A percentile compares a stretch with the other conserved stretches of the same genome.
Conservation (phyloP, 2,329 filamentous ascomycete genomes). For the Chaetoscypha palmicola region DNA sequence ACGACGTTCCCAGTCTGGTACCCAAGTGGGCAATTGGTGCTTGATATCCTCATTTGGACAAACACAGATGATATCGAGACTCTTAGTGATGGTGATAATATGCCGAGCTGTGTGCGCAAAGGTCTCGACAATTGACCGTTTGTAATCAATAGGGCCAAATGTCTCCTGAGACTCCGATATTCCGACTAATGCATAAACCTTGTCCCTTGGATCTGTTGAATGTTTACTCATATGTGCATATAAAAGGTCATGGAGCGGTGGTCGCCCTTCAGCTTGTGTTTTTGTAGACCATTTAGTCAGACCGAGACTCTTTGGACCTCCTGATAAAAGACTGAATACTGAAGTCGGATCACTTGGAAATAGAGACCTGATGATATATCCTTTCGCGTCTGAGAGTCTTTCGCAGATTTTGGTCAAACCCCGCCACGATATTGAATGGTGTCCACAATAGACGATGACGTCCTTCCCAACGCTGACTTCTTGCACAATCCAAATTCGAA, state of each 20-base stretch:
- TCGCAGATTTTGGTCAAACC: not conserved
- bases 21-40: slow-evolving; percentile 9
- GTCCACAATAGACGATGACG: slow-evolving; percentile 8
- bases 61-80: slow-evolving; percentile 3
- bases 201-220: slow-evolving; percentile 6
- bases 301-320: slow-evolving; percentile 8
- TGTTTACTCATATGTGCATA: slow-evolving; percentile 9
- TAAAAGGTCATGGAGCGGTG: slow-evolving; percentile 4
- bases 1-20: slow-evolving; percentile 12
- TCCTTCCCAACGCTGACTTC: slow-evolving; percentile 7
- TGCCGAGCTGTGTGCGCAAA: slow-evolving; percentile 3
- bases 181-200: slow-evolving; percentile 14
- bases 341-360: slow-evolving; percentile 6
- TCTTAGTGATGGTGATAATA: slow-evolving; percentile 4
- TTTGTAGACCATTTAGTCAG: not conserved
- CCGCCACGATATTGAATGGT: slow-evolving; percentile 9
- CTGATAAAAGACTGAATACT: slow-evolving; percentile 9
- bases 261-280: not conserved
- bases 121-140: slow-evolving; percentile 3
- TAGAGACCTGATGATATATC: not conserved
- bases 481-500: slow-evolving; percentile 14
- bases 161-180: slow-evolving; percentile 4
- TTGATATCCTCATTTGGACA: slow-evolving; percentile 10
- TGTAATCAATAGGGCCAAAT: slow-evolving; percentile 11
- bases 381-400: not conserved